These are phyloP conservation scores for Saccharum officinarum DNA, from an alignment of 176 grass and related monocot genomes.

Conservation along the genomic window DNA sequence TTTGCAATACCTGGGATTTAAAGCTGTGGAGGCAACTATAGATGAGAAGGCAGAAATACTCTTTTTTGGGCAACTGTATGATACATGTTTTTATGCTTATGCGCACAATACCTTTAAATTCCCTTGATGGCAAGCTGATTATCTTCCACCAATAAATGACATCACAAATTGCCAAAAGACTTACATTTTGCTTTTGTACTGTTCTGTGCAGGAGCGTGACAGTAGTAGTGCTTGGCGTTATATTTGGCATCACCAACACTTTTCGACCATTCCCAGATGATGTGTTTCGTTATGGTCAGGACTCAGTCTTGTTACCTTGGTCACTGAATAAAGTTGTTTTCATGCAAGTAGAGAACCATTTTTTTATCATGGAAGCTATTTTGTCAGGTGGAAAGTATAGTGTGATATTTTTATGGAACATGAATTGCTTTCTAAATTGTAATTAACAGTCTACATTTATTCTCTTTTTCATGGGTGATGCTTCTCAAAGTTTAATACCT, in stretches of 20 bases:
- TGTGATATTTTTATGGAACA: neutral
- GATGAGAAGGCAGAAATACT: conserved; percentile 91
- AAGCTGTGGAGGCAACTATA: conserved; percentile 51
- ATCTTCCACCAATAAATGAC: neutral
- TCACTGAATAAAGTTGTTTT: conserved; percentile 18
- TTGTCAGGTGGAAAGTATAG: neutral
- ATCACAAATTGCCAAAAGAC: conserved; percentile 16
- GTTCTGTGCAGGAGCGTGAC: conserved; percentile 69
- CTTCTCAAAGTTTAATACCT: conserved; percentile 13
- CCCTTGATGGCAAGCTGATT: conserved; percentile 2
- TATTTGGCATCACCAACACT: conserved; percentile 84
- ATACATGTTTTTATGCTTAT: conserved; percentile 17
- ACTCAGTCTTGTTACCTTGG: conserved; percentile 29
- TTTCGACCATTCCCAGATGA: conserved; percentile 82
- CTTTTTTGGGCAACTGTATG: conserved; percentile 86
- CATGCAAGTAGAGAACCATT: neutral
- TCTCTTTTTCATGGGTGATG: conserved; percentile 15
- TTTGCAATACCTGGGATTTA: conserved; percentile 67
- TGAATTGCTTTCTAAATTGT: conserved; percentile 12
- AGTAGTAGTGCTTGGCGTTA: conserved; percentile 66
- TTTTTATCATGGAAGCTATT: neutral
- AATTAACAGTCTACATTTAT: neutral
- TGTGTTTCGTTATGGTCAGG: conserved; percentile 82
- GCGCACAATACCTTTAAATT: conserved; percentile 1
- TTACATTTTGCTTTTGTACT: conserved; percentile 4